A percentile compares a stretch with the other conserved stretches of the same genome.
Evolutionary conservation across 1,284 basidiomycete species (phyloP).

Genomic region (Melampsora abietis-canadensis): DNA sequence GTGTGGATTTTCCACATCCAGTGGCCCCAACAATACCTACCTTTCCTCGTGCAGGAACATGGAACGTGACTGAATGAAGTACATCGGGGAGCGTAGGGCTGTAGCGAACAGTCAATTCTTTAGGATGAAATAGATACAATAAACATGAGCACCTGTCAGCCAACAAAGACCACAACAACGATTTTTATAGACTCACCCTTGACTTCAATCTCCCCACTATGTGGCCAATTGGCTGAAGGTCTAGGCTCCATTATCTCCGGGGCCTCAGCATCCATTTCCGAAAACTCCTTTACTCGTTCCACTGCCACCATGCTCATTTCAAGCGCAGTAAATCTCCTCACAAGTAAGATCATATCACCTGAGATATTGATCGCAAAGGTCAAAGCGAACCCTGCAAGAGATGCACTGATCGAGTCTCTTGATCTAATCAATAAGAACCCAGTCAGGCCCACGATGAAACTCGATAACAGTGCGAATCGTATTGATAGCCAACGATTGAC

Average conservation of each 20-base stretch:
- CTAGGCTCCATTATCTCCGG: constrained; percentile 5
- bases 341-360: constrained; percentile 63
- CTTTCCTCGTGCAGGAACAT: constrained; percentile 84
- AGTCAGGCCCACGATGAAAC: constrained; percentile 68
- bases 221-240: constrained; percentile 66
- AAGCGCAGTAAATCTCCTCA: constrained; percentile 49
- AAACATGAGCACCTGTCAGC: neutral
- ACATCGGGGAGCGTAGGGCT: constrained; percentile 69
- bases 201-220: constrained; percentile 64
- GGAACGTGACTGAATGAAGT: constrained; percentile 65
- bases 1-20: constrained; percentile 78
- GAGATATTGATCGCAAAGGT: constrained; percentile 56
- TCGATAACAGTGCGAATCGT: constrained; percentile 77
- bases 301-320: constrained; percentile 33
- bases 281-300: constrained; percentile 19
- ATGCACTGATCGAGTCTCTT: constrained; percentile 51
- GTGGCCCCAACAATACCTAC: constrained; percentile 94
- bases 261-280: constrained; percentile 9
- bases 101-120: constrained; percentile 65
- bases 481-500: constrained; percentile 76
- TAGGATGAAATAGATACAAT: neutral
- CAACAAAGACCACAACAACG: neutral
- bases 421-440: constrained; percentile 60
- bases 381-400: constrained; percentile 56
- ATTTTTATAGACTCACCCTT: constrained; percentile 47